Evolutionary conservation across 352 stramenopile genomes (phyloP).

Genomic region (Pythium volutum): DNA sequence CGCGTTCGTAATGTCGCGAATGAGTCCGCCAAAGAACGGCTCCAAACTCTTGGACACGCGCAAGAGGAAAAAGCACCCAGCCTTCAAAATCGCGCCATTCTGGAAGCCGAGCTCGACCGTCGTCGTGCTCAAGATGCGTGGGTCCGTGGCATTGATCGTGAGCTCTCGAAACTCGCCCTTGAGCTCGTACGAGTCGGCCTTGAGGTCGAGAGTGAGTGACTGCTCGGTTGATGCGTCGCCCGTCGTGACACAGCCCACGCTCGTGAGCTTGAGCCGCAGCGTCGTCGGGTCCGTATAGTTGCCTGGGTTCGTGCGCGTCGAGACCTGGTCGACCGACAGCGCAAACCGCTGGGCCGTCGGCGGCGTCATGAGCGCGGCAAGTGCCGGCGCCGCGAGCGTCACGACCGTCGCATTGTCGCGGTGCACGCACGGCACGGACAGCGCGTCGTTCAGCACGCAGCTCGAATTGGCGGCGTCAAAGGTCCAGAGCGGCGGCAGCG

Average conservation of each 20-base stretch:
- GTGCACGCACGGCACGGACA: constrained; percentile 43
- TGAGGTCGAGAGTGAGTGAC: constrained; percentile 56
- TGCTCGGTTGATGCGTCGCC: constrained; percentile 31
- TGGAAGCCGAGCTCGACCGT: constrained; percentile 52
- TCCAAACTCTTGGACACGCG: constrained; percentile 62
- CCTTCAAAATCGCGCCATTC: constrained; percentile 56
- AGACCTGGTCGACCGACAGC: constrained; percentile 55
- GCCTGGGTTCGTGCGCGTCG: constrained; percentile 52
- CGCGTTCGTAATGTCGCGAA: constrained; percentile 47
- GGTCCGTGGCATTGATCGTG: constrained; percentile 42
- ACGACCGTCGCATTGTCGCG: constrained; percentile 60
- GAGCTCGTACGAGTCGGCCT: constrained; percentile 50
- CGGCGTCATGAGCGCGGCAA: constrained; percentile 36
- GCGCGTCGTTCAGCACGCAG: constrained; percentile 31
- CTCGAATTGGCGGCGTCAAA: constrained; percentile 7
- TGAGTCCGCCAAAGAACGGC: constrained; percentile 49
- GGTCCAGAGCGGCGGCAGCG: constrained; percentile 56
- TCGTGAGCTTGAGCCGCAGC: constrained; percentile 54
- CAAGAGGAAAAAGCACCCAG: constrained; percentile 62
- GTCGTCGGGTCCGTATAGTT: constrained; percentile 53
- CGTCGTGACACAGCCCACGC: constrained; percentile 40
- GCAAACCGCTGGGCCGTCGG: constrained; percentile 30
- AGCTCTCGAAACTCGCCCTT: constrained; percentile 53
- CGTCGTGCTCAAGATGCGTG: constrained; percentile 48
- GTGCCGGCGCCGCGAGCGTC: constrained; percentile 31